These are phyloP conservation scores for Harringtonia aguacate DNA, from an alignment of 2,329 filamentous ascomycete species.

Conservation along the genomic window DNA sequence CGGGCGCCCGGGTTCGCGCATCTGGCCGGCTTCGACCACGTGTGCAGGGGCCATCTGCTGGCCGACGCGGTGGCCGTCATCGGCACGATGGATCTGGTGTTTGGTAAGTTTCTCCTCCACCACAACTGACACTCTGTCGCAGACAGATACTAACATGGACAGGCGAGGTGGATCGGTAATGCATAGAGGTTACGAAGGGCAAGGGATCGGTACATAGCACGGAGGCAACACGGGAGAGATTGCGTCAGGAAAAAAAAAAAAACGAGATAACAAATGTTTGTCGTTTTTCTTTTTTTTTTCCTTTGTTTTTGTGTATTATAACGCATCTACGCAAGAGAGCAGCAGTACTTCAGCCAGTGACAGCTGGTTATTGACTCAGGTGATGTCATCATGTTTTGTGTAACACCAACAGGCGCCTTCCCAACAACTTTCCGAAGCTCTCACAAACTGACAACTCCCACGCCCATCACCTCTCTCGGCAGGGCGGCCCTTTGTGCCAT, in stretches of 20 bases:
- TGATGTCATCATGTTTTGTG: too few species aligned
- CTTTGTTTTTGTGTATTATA: background rate
- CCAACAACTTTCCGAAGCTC: too few species aligned
- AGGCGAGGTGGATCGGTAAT: conserved; percentile 54
- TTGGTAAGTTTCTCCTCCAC: conserved; percentile 47
- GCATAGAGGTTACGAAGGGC: conserved; percentile 8
- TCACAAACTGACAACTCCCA: too few species aligned
- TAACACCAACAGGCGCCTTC: too few species aligned
- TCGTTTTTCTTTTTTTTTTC: background rate
- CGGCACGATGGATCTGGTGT: conserved; percentile 80
- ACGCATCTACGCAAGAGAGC: background rate
- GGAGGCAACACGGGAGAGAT: too few species aligned
- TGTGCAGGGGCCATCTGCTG: conserved; percentile 82
- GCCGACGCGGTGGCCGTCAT: conserved; percentile 97
- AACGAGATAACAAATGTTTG: background rate
- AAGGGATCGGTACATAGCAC: background rate
- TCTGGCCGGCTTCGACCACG: conserved; percentile 85
- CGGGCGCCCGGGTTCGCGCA: conserved; percentile 95
- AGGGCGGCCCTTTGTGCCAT: conserved; percentile 3
- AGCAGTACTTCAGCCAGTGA: too few species aligned
- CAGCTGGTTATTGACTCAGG: too few species aligned
- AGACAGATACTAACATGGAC: conserved; percentile 20
- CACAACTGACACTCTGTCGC: background rate
- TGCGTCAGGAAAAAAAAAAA: conserved; percentile 13
- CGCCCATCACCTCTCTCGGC: background rate